Evolutionary conservation across 164 flowering plant species (phyloP).

Genomic region (Magnolia changhungtana): DNA sequence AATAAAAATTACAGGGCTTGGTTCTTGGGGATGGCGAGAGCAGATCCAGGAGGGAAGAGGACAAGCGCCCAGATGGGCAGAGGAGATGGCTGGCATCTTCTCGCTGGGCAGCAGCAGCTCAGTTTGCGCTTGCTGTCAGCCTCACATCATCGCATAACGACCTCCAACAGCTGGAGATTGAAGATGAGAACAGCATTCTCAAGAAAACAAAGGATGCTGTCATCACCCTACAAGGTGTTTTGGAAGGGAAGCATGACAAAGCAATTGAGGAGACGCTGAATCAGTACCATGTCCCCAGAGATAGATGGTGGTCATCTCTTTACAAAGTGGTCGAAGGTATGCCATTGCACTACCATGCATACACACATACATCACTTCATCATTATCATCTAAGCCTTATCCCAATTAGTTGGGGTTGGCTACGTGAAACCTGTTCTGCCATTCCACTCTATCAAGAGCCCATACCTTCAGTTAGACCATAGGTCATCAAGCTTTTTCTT

Average conservation of each 20-base stretch:
- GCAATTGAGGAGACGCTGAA: conserved; percentile 70
- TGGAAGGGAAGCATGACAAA: conserved; percentile 87
- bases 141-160: conserved; percentile 88
- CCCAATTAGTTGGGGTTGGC: no score
- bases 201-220: conserved; percentile 86
- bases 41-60: conserved; percentile 34
- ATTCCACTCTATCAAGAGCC: no score
- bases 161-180: conserved; percentile 63
- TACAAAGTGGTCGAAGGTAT: conserved; percentile 94
- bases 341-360: not conserved
- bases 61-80: conserved; percentile 47
- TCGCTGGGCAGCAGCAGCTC: conserved; percentile 96
- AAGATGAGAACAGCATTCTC: conserved; percentile 68
- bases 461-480: no score
- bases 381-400: no score
- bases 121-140: conserved; percentile 81
- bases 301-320: conserved; percentile 96
- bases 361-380: not conserved
- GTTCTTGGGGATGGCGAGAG: conserved; percentile 54
- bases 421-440: no score
- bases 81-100: conserved; percentile 92
- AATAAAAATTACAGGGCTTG: conserved; percentile 30
- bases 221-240: conserved; percentile 67
- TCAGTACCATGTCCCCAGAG: conserved; percentile 59
- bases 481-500: no score